phyloP scores from a whole-genome alignment of 139 green algal genomes.

The Tetradesmus lagerheimii region DNA sequence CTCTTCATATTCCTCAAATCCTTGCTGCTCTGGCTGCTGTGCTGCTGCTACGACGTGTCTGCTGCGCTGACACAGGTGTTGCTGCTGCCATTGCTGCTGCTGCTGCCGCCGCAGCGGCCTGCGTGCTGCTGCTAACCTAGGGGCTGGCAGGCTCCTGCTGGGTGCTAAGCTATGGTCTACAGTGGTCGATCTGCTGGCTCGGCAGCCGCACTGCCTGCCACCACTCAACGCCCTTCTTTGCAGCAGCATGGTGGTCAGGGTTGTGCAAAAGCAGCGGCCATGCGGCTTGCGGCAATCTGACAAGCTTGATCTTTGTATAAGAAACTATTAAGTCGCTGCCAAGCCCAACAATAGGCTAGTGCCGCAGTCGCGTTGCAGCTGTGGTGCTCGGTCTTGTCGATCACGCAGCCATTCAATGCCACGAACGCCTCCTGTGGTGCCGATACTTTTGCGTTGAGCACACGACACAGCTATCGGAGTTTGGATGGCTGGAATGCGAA shows the following conservation, averaged over 20 bases:
- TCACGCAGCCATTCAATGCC: neutral
- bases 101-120: neutral
- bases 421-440: too few species aligned
- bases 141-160: neutral
- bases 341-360: neutral
- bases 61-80: neutral
- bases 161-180: neutral
- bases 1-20: conserved; percentile 44
- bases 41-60: neutral
- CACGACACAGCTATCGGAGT: neutral
- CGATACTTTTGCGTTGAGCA: neutral
- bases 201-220: neutral
- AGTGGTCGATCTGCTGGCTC: neutral
- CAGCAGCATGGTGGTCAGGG: neutral
- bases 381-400: neutral
- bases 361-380: neutral
- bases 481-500: neutral
- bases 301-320: neutral
- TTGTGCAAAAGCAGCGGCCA: neutral
- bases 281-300: neutral
- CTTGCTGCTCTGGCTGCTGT: neutral
- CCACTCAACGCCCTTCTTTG: neutral
- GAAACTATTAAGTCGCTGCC: neutral
- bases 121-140: neutral
- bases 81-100: conserved; percentile 10